These are phyloP conservation scores for Salix dunnii DNA, from an alignment of 345 rosid species.

Conservation along the genomic window DNA sequence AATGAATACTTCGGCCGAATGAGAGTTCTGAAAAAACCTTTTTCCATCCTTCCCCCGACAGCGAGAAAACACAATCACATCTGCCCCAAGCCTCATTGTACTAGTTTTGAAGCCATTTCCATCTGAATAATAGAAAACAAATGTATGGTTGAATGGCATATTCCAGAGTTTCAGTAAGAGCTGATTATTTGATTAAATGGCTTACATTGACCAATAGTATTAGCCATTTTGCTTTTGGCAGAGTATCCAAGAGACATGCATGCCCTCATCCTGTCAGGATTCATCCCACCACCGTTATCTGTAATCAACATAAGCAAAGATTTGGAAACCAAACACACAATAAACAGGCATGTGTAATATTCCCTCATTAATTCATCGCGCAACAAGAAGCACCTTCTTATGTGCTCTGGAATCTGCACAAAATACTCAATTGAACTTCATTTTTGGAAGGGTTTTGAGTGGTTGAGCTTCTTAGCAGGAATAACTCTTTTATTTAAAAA, in stretches of 20 bases:
- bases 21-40: conserved; percentile 26
- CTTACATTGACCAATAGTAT: conserved; percentile 79
- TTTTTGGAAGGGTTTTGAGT: too few species aligned
- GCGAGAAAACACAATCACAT: conserved; percentile 72
- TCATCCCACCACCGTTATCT: conserved; percentile 89
- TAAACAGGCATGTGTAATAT: too few species aligned
- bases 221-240: conserved; percentile 63
- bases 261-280: conserved; percentile 57
- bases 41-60: conserved; percentile 40
- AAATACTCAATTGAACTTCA: too few species aligned
- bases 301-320: conserved; percentile 2
- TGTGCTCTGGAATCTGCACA: too few species aligned
- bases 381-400: too few species aligned
- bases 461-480: too few species aligned
- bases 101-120: conserved; percentile 90
- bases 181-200: neutral
- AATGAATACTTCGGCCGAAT: neutral
- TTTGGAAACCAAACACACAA: neutral
- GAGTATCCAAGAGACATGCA: conserved; percentile 89
- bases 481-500: too few species aligned
- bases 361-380: too few species aligned
- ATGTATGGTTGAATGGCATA: neutral
- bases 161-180: neutral
- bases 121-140: conserved; percentile 34
- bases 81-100: conserved; percentile 89